A percentile compares a stretch with the other conserved stretches of the same genome.
Conservation (phyloP, 495 filamentous ascomycete species). For the Filosporella fistucella region DNA sequence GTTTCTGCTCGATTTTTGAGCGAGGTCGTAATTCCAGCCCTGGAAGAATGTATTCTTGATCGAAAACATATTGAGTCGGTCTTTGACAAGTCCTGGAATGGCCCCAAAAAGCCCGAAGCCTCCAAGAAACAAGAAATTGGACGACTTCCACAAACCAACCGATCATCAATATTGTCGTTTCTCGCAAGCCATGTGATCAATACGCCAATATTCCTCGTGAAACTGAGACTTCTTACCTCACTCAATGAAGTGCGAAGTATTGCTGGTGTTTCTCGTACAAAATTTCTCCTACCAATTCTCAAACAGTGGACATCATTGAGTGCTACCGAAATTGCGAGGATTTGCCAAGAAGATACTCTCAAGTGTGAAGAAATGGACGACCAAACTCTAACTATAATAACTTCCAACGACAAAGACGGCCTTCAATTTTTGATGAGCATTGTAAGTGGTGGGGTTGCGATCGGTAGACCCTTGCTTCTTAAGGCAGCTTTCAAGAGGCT, state of each 20-base stretch:
- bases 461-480: constrained; percentile 45
- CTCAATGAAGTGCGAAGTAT: constrained; percentile 68
- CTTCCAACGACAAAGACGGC: constrained; percentile 63
- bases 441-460: constrained; percentile 39
- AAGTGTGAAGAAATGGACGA: constrained; percentile 52
- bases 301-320: constrained; percentile 55
- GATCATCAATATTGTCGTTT: constrained; percentile 65
- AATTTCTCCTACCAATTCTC: constrained; percentile 65
- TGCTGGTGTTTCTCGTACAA: constrained; percentile 58
- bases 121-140: constrained; percentile 38
- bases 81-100: constrained; percentile 55
- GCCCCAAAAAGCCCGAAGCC: constrained; percentile 24
- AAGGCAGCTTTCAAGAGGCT: constrained; percentile 60
- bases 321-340: constrained; percentile 28
- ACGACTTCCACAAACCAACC: constrained; percentile 57
- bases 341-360: constrained; percentile 52
- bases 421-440: constrained; percentile 53
- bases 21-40: constrained; percentile 56
- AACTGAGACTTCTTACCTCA: constrained; percentile 62
- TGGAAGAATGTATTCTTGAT: constrained; percentile 84
- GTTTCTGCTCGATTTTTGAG: constrained; percentile 56
- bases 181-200: constrained; percentile 66
- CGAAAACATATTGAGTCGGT: constrained; percentile 54
- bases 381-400: constrained; percentile 54
- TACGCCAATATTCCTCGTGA: constrained; percentile 63